Evolutionary conservation across 164 flowering plant species (phyloP).

Genomic region (Tinospora cordifolia): DNA sequence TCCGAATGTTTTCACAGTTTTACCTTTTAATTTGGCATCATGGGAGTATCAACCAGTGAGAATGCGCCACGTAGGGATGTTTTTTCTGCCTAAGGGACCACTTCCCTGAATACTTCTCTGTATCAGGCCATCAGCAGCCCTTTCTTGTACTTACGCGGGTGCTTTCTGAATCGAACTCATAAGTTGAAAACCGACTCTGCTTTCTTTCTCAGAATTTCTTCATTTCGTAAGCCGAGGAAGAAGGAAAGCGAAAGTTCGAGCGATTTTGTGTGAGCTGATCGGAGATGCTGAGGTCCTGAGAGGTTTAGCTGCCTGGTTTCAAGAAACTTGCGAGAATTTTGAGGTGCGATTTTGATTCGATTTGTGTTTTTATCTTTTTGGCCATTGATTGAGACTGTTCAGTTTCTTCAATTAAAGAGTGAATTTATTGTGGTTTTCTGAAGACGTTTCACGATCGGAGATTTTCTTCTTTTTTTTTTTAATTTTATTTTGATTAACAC

Average conservation of each 20-base stretch:
- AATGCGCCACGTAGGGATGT: neutral
- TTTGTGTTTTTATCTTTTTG: neutral
- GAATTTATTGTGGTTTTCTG: neutral
- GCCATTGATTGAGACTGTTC: neutral
- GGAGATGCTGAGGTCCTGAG: neutral
- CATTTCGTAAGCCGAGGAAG: too few species aligned
- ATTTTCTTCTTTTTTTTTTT: too few species aligned
- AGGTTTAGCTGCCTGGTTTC: neutral
- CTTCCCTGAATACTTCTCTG: neutral
- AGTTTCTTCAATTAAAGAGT: neutral
- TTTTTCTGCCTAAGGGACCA: neutral
- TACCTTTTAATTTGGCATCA: too few species aligned
- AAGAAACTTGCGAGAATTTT: conserved; percentile 1
- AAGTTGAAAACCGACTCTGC: neutral
- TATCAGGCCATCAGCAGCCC: neutral
- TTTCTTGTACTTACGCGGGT: neutral
- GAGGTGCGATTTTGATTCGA: neutral
- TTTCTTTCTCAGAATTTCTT: too few species aligned
- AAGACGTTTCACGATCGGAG: too few species aligned
- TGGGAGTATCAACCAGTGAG: neutral
- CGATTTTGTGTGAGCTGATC: neutral
- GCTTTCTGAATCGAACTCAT: neutral
- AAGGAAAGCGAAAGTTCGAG: too few species aligned
- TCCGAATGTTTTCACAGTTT: too few species aligned
- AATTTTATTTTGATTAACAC: too few species aligned